Evolutionary conservation across 768 basidiomycete species (phyloP), one percentile per base, ranked within the genome.

Genomic region (Mycena latifolia): DNA sequence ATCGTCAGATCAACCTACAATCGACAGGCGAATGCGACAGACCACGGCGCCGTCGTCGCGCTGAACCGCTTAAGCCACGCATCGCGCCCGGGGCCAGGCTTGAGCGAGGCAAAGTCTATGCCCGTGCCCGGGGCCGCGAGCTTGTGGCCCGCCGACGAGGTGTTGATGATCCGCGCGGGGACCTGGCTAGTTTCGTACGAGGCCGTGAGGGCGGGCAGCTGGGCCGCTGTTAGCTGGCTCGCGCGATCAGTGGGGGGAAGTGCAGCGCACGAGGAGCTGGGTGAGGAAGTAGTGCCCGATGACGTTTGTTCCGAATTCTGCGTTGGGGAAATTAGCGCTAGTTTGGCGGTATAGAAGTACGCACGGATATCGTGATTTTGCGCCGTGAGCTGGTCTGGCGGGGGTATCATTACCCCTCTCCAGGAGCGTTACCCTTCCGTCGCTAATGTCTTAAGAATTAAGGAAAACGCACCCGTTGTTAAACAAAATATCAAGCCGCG

Each of bases 281-380:
- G 73, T 75, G 47, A 78, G 69, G 45, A 67, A 71, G 47, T 60
- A 62, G 48, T 65, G 71, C 62, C 77, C 77, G 39, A 79, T 74
- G 25, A 77, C 78, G 63, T 80, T 81, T 8, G 77, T 79, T 10
- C 81, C 82, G 43, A 80, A 82, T 57, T 83, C 59, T 66, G 52
- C n/a, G n/a, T n/a, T n/a, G 3, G 2, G n/a, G 9, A 5, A 9
- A 37, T 7, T 53, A 5, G 27, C 2, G 10, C 3, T 25, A 37
- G 10, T 22, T 43, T 37, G 8, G 25, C n/a, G 24, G 24, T 51
- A 33, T 22, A 18, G 20, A 3, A 35, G 31, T 35, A 47, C 54
- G 48, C 29, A 63, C 66, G 74, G 18, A 77, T 66, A 31, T 76
- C 75, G 52, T 77, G 73, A 28, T 71, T 70, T 17, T 77, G 67